Evolutionary conservation across 2,329 filamentous ascomycete species (phyloP), one percentile per base, ranked within the genome.

Genomic region (Sclerotinia minor): DNA sequence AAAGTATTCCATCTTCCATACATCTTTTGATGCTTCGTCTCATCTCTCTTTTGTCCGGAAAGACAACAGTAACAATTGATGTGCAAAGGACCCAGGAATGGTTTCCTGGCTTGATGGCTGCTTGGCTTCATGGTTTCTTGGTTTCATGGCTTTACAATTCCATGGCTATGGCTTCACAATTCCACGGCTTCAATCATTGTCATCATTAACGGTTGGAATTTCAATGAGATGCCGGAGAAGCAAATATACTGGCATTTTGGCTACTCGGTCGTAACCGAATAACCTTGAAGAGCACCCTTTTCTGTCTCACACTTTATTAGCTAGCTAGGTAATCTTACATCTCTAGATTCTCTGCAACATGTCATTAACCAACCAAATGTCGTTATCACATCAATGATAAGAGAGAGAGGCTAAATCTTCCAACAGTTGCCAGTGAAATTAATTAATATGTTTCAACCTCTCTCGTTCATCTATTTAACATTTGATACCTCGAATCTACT

Each of bases 381-480:
- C 24, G 15, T 47, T 5, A 60, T 49, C 57, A 32, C 8, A 5
- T n/a, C 57, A 45, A 60, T 45, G 55, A 59, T 59, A 59, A 47
- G 17, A 45, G 44, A 21, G 19, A 21, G 44, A 17, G 15, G 44
- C 49, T 35, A 32, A 49, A 35, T 35, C 41, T 47, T 9, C 44
- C 44, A 35, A 49, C 19, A 32, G 57, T 59, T 59, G 41, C 24
- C 5, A 59, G 45, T 29, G 19, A 59, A 32, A 55, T 55, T 21
- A 29, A n/a, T n/a, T 57, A 57, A 57, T n/a, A 21, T 17, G 21
- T 55, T 55, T 55, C 53, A n/a, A 38, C 6, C 13, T 47, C 17
- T 47, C 44, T 19, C 44, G 24, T 57, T n/a, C 53, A 57, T 35
- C 4, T 57, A 57, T 38, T 57, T 41, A 57, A 41, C 35, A 57